phyloP scores from a whole-genome alignment of 1,284 basidiomycete genomes.

The Kalmanozyma brasiliensis region DNA sequence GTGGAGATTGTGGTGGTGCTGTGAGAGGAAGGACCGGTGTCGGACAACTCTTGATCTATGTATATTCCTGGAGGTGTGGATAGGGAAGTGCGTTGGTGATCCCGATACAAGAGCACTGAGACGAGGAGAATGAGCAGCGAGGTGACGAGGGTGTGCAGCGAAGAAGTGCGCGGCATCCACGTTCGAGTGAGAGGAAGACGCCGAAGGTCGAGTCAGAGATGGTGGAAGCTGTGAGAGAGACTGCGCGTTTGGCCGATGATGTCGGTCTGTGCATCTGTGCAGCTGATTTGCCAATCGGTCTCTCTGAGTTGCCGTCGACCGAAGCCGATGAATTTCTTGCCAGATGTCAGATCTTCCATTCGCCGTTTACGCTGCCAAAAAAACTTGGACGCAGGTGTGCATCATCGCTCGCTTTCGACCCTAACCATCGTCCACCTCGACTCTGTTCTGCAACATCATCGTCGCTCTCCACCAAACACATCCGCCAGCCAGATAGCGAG shows the following conservation, averaged over 20 bases:
- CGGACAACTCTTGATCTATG: slow-evolving; percentile 27
- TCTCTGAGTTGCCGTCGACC: neutral
- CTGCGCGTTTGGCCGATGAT: neutral
- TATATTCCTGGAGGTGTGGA: slow-evolving; percentile 6
- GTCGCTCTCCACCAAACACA: no score
- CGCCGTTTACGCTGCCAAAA: no score
- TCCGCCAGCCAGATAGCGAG: no score
- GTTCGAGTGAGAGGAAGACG: neutral
- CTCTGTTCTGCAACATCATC: no score
- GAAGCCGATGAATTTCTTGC: neutral
- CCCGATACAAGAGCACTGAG: slow-evolving; percentile 25
- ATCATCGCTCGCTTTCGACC: neutral
- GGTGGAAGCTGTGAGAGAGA: neutral
- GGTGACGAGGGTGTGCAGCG: slow-evolving; percentile 34
- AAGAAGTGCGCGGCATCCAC: slow-evolving; percentile 14
- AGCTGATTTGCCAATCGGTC: no score
- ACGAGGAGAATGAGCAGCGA: slow-evolving; percentile 25
- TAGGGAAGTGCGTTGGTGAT: slow-evolving; percentile 3
- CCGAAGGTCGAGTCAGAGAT: neutral
- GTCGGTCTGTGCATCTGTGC: no score
- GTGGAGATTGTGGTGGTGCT: neutral
- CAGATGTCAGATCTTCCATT: neutral
- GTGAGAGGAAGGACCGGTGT: slow-evolving; percentile 9
- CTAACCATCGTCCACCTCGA: neutral
- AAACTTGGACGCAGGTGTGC: slow-evolving; percentile 4